Base-by-base conservation (phyloP, 2,329 filamentous ascomycete species). In the Coniochaeta sp. region DNA sequence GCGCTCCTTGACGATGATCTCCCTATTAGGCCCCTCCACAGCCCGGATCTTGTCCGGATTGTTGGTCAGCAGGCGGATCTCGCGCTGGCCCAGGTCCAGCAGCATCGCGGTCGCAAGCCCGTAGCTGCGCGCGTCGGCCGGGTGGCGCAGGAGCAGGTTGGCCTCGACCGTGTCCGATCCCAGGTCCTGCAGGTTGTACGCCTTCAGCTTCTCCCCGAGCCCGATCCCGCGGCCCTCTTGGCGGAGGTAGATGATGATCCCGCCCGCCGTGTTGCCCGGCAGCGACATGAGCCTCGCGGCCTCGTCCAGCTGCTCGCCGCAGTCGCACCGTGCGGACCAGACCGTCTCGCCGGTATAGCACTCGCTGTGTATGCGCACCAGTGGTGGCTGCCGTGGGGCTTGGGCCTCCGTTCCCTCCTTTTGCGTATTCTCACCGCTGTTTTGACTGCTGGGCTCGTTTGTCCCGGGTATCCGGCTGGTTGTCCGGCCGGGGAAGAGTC, bases 311-410 rank as follows among this genome's bases (percentile, higher is more conserved):
- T 99, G 95, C 76, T 99, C 95, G 60, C 95, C 95, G 73, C 95
- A 99, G 76, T 99, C 95, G 77, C 95, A 99, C 31, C 95, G 87
- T 38, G 95, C 93, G 8, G 93, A 97, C 95, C 95, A 98, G 1
- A 96, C 95, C 0, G 95, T 99, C 79, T 99, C 95, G 62, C 95
- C 95, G 0, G 95, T 99, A 74, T 99, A 99, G 77, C 95, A 99
- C 75, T 99, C 95, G 3, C 91, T 96, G 74, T 99, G 95, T 70
- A 99, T 99, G 61, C 95, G 85, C 55, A 99, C 93, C 43, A 99
- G 79, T 0, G 95, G 91, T 1, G 89, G 74, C 34, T 17, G 40
- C 11, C n/a, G n/a, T 36, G 34, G 7, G 3, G 34, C 34, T 36
- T 16, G 28, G 11, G 47, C 55, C 6, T 52, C n/a, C 3, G 50